Evolutionary conservation across 164 flowering plant genomes (phyloP).

Genomic region (Kingdonia uniflora): DNA sequence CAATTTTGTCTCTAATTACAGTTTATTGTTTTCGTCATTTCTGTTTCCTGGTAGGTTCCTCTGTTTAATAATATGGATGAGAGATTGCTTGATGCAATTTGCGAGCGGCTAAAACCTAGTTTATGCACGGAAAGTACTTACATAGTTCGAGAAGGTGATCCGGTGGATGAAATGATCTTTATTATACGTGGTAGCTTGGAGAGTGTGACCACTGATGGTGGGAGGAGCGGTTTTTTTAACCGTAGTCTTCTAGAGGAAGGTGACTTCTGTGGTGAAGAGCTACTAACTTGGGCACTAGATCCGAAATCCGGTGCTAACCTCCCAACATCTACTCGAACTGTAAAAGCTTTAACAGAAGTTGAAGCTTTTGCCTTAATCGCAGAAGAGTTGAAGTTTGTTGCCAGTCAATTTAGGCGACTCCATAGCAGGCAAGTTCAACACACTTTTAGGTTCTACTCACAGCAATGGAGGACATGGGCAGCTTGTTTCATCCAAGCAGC

Average conservation of each 20-base stretch:
- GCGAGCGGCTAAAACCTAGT: slow-evolving; percentile 88
- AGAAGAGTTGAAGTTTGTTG: slow-evolving; percentile 91
- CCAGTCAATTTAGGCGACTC: slow-evolving; percentile 89
- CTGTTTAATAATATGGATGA: slow-evolving; percentile 95
- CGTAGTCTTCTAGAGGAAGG: slow-evolving; percentile 74
- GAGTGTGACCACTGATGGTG: slow-evolving; percentile 95
- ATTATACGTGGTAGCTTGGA: slow-evolving; percentile 92
- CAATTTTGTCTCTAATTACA: too few relatives aligned
- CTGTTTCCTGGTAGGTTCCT: slow-evolving; percentile 41
- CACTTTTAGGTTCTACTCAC: slow-evolving; percentile 94
- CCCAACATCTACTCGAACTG: slow-evolving; percentile 93
- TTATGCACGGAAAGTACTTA: slow-evolving; percentile 68
- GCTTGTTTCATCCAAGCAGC: slow-evolving; percentile 98
- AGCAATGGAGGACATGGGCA: slow-evolving; percentile 99
- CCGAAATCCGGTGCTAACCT: slow-evolving; percentile 80
- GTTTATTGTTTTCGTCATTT: too few relatives aligned
- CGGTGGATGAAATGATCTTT: slow-evolving; percentile 96
- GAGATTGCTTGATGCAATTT: slow-evolving; percentile 91
- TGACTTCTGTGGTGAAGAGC: slow-evolving; percentile 97
- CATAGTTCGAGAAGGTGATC: slow-evolving; percentile 94
- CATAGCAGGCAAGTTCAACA: slow-evolving; percentile 97
- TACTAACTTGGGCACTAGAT: slow-evolving; percentile 95
- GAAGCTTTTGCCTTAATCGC: slow-evolving; percentile 89
- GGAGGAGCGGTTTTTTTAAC: slow-evolving; percentile 92
- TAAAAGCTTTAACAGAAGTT: slow-evolving; percentile 77